Percentiles rank a stretch among this genome's conserved stretches.
Conservation (phyloP, 257 asterid species). For the Marsdenia floribunda region DNA sequence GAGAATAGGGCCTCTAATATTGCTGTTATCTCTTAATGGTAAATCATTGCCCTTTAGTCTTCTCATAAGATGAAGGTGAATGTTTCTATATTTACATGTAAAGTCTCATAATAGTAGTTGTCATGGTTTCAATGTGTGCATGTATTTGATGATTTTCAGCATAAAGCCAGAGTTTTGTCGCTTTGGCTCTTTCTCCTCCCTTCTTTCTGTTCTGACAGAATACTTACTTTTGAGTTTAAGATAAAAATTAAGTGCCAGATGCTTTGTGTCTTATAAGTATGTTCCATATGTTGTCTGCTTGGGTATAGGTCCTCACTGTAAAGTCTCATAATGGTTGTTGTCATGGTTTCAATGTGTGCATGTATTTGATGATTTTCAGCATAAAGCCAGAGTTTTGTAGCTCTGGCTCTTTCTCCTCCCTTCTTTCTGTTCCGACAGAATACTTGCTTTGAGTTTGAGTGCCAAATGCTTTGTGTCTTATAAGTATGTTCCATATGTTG, state of each 20-base stretch:
- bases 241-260: not conserved
- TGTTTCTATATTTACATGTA: not conserved
- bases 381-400: not conserved
- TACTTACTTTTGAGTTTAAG: not conserved
- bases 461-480: not conserved
- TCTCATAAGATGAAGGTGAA: not conserved
- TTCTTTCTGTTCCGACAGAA: not conserved
- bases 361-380: not conserved
- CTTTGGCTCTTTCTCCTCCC: not conserved
- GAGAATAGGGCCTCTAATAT: no score
- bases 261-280: not conserved
- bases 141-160: not conserved
- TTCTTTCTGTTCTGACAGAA: not conserved
- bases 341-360: not conserved
- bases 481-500: not conserved
- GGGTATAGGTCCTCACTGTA: slow-evolving; percentile 64
- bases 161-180: not conserved
- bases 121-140: not conserved
- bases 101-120: not conserved
- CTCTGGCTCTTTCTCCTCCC: not conserved
- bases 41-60: not conserved
- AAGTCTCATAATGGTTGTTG: not conserved
- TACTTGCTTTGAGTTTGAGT: not conserved
- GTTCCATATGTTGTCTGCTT: not conserved
- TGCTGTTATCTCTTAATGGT: not conserved